Evolutionary conservation across 805 yeast species (phyloP).

Genomic region (Hanseniaspora vineae): DNA sequence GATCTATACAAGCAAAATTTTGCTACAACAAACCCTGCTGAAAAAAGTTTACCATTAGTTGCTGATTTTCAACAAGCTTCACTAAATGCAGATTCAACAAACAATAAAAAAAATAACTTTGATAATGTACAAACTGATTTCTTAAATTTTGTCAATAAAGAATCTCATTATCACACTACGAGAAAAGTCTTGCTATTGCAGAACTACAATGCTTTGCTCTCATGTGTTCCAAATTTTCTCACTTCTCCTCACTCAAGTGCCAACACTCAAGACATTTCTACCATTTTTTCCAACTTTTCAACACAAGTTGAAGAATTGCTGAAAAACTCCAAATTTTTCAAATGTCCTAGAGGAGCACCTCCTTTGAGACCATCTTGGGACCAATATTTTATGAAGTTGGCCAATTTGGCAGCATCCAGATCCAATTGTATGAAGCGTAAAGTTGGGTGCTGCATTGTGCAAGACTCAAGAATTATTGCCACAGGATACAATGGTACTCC

Average conservation of each 20-base stretch:
- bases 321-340: background rate
- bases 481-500: constrained; percentile 99
- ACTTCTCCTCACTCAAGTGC: background rate
- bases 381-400: constrained; percentile 84
- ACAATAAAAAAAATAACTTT: constrained; percentile 18
- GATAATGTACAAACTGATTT: constrained; percentile 10
- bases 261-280: background rate
- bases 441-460: constrained; percentile 91
- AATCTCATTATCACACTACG: constrained; percentile 15
- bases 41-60: no score
- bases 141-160: constrained; percentile 8
- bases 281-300: background rate
- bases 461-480: constrained; percentile 76
- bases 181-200: constrained; percentile 5
- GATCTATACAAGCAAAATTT: constrained; percentile 9
- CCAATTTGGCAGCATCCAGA: constrained; percentile 83
- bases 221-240: background rate
- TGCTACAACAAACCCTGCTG: constrained; percentile 3
- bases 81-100: no score
- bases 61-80: no score
- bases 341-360: constrained; percentile 1
- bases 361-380: constrained; percentile 83
- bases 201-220: background rate
- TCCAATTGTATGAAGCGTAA: constrained; percentile 95
- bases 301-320: constrained; percentile 4